phyloP scores from a whole-genome alignment of 73 alveolate genomes.

The Loxodes magnus region DNA sequence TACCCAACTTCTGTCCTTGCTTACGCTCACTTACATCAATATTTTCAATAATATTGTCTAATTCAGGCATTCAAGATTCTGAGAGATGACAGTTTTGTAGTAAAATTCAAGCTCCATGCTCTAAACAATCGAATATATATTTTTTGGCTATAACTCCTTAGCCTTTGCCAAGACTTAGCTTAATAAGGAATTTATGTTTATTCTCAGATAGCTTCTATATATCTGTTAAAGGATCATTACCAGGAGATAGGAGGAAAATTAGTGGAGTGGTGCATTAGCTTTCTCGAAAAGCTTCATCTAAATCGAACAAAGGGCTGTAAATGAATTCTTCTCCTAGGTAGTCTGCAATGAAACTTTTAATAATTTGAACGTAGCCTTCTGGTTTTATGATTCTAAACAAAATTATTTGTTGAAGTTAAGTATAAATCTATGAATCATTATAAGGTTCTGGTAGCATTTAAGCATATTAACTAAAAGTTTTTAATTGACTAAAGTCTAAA shows the following conservation, averaged over 20 bases:
- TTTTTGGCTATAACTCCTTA: conserved; percentile 84
- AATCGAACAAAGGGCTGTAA: conserved; percentile 89
- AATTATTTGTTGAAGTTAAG: conserved; percentile 64
- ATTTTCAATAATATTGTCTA: conserved; percentile 72
- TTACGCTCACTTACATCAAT: conserved; percentile 39
- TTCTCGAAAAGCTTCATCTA: conserved; percentile 81
- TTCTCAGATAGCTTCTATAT: conserved; percentile 65
- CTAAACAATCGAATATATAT: conserved; percentile 78
- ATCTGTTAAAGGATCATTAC: conserved; percentile 96
- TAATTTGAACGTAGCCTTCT: conserved; percentile 85
- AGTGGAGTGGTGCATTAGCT: conserved; percentile 82
- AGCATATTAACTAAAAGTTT: conserved; percentile 62
- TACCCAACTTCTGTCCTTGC: conserved; percentile 26
- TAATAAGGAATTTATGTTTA: conserved; percentile 73
- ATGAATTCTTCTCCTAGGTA: conserved; percentile 84
- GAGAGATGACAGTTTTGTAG: conserved; percentile 96
- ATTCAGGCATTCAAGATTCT: conserved; percentile 89
- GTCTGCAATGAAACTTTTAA: conserved; percentile 66
- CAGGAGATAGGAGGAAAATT: conserved; percentile 93
- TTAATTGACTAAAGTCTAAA: conserved; percentile 66
- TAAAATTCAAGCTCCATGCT: conserved; percentile 89
- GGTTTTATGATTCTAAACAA: conserved; percentile 85
- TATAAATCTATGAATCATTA: conserved; percentile 27
- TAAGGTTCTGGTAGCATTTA: conserved; percentile 58
- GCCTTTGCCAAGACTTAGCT: conserved; percentile 92